Evolutionary conservation across 2,329 filamentous ascomycete species (phyloP), one percentile per base, ranked within the genome.

Genomic region (Pseudopithomyces chartarum): DNA sequence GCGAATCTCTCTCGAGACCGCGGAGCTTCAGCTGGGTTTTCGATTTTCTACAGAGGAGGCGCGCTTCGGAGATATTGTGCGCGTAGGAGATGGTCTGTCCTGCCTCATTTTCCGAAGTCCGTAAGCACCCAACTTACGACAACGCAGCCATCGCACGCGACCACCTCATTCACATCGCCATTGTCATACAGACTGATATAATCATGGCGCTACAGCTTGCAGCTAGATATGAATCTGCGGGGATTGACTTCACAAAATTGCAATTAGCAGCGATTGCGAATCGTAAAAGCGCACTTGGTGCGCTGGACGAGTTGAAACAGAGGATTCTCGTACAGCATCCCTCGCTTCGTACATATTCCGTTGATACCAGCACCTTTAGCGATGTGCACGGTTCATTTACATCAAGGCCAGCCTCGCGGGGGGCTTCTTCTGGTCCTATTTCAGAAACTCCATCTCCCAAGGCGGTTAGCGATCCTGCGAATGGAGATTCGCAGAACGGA

Each of bases 151-250:
- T 70, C 32, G 74, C 75, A 12, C 65, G 73, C 51, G 70, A 78
- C 42, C 73, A 68, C 10, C 63, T 78, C 3, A 61, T 74, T 6
- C 73, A 76, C 54, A 71, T 79, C 20, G 71, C 74, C 13, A 66
- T 78, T 7, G 64, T 72, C n/a, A 66, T 79, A 55, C 75, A 79
- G 56, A 71, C 73, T 22, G 74, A 79, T 55, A 71, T 78, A 17
- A 74, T 79, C 44, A 68, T 71, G 48, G 70, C 69, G 48, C 61
- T 79, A 19, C 72, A 78, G 54, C 66, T 77, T 52, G 74, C 71
- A n/a, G 64, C 69, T 36, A 66, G 74, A 40, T 69, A 71, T 38
- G 69, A 71, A 23, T 63, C 69, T 43, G 70, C 69, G 0, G 60
- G 69, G 10, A 58, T 77, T n/a, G 74, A 78, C 52, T 57, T 76